Conservation (phyloP, 2,329 filamentous ascomycete species). For the Penicillium griseofulvum region DNA sequence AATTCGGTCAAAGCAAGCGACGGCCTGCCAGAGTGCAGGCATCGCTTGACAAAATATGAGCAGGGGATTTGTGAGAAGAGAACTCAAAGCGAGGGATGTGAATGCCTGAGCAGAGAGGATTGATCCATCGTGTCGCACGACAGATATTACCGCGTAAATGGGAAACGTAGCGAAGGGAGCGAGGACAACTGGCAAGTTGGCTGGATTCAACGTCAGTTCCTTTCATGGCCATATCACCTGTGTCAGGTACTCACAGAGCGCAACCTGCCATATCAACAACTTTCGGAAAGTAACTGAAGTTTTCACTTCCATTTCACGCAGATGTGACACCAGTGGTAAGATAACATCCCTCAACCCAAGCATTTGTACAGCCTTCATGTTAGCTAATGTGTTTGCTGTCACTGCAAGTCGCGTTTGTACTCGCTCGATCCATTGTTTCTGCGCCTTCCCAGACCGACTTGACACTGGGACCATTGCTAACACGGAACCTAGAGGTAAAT, state of each 20-base stretch:
- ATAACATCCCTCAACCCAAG: constrained; percentile 33
- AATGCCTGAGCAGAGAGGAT: constrained; percentile 15
- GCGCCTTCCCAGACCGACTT: constrained; percentile 9
- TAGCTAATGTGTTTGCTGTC: constrained; percentile 39
- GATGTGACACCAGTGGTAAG: constrained; percentile 7
- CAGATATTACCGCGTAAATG: constrained; percentile 13
- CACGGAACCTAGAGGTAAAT: not conserved
- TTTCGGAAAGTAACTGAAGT: not conserved
- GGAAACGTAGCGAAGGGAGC: constrained; percentile 21
- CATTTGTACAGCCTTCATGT: constrained; percentile 44
- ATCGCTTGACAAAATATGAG: constrained; percentile 19
- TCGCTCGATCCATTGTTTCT: constrained; percentile 42
- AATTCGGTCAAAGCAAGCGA: constrained; percentile 18
- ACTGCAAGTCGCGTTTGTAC: constrained; percentile 42
- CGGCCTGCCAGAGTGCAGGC: constrained; percentile 11
- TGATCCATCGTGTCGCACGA: not conserved
- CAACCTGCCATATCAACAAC: constrained; percentile 11
- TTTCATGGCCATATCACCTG: too few species aligned
- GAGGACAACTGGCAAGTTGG: constrained; percentile 17
- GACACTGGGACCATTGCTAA: constrained; percentile 1
- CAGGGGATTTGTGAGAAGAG: constrained; percentile 21
- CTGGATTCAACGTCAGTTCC: constrained; percentile 9
- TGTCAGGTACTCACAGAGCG: constrained; percentile 17
- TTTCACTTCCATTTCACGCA: constrained; percentile 9
- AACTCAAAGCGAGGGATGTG: constrained; percentile 24